These are phyloP conservation scores for Phtheirospermum japonicum DNA, from an alignment of 257 asterid genomes.

Conservation along the genomic window DNA sequence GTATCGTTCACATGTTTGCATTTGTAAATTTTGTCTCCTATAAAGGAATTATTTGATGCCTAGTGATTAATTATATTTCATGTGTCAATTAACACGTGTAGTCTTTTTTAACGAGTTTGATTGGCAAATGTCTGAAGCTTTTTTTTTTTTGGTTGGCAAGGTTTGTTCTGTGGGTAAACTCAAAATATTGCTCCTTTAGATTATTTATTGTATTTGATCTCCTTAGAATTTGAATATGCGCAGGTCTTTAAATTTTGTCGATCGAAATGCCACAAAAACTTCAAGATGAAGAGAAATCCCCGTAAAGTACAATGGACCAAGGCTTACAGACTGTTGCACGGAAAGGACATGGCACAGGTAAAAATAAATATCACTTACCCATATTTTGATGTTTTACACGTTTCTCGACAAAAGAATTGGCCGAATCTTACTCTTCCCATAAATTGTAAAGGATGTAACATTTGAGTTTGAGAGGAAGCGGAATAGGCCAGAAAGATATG, in stretches of 20 bases:
- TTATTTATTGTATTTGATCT: background rate
- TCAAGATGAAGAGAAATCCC: constrained; percentile 97
- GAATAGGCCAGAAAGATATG: constrained; percentile 84
- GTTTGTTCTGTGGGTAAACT: background rate
- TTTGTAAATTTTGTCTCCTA: no score
- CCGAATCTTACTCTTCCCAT: background rate
- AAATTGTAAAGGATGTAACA: constrained; percentile 66
- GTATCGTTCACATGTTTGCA: no score
- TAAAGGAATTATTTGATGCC: no score
- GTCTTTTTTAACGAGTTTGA: no score
- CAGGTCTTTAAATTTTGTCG: constrained; percentile 87
- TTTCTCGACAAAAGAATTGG: no score
- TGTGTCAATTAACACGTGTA: no score
- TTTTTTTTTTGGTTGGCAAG: background rate
- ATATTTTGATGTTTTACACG: background rate
- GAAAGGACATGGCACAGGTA: constrained; percentile 97
- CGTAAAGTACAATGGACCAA: no score
- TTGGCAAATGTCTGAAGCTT: no score
- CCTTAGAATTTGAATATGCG: constrained; percentile 17
- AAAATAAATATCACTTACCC: background rate
- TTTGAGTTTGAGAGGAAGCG: constrained; percentile 91
- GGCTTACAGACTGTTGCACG: constrained; percentile 78
- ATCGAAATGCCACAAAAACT: constrained; percentile 88
- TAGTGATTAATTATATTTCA: no score
- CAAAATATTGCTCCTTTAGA: background rate